Percentiles rank a stretch among this genome's conserved stretches.
phyloP scores from a whole-genome alignment of 2,329 filamentous ascomycete genomes.

The Penicillium expansum region DNA sequence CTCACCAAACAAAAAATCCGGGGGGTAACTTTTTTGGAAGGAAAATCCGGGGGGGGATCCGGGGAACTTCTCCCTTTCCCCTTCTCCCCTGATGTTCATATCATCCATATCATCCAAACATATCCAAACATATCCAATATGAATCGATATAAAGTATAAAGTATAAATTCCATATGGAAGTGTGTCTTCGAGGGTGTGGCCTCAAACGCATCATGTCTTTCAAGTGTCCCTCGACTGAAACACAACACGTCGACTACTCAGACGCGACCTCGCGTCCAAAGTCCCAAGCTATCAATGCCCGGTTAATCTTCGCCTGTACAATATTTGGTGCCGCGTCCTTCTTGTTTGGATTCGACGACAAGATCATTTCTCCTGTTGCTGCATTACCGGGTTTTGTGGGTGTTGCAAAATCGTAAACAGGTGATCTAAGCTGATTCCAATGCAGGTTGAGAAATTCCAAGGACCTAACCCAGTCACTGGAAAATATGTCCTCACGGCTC shows the following conservation, averaged over 20 bases:
- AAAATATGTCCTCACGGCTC: conserved; percentile 28
- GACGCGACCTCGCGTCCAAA: conserved; percentile 4
- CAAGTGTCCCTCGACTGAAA: conserved; percentile 8
- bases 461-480: conserved; percentile 26
- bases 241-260: conserved; percentile 22
- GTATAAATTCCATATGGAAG: not conserved
- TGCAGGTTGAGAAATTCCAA: conserved; percentile 32
- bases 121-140: too few species aligned
- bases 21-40: not conserved
- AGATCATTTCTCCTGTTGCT: conserved; percentile 33
- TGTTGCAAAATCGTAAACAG: not conserved
- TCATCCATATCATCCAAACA: too few species aligned
- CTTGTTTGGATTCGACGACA: conserved; percentile 36
- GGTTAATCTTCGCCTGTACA: conserved; percentile 28
- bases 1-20: conserved; percentile 3
- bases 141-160: not conserved
- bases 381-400: conserved; percentile 30
- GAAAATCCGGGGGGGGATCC: conserved; percentile 5
- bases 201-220: conserved; percentile 6
- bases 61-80: not conserved
- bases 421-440: not conserved
- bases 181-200: not conserved
- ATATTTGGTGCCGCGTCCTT: conserved; percentile 33
- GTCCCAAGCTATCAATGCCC: conserved; percentile 22
- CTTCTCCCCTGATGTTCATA: not conserved